A percentile compares a stretch with the other conserved stretches of the same genome.
Conservation (phyloP, 306 rosid species). For the Prunus mongolica region DNA sequence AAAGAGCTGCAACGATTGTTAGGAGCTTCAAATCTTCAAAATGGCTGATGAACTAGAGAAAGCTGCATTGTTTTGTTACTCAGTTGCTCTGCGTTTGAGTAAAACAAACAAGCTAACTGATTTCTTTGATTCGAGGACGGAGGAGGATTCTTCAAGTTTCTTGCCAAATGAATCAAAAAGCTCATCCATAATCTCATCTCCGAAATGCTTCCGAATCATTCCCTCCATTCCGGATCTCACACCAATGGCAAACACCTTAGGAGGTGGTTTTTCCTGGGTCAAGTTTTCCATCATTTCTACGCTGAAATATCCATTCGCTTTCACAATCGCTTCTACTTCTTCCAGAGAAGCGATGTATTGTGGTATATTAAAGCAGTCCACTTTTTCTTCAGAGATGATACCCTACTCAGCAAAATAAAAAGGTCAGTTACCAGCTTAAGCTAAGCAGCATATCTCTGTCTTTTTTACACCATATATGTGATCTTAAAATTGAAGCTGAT, state of each 20-base stretch:
- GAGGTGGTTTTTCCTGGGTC: not conserved
- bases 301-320: conserved; percentile 17
- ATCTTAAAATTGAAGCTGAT: not conserved
- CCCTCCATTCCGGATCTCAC: conserved; percentile 14
- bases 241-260: not conserved
- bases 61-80: not conserved
- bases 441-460: not conserved
- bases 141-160: conserved; percentile 14
- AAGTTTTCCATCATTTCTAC: conserved; percentile 14
- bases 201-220: conserved; percentile 19
- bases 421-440: not conserved
- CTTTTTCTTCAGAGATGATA: conserved; percentile 12
- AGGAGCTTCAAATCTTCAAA: not conserved
- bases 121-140: not conserved
- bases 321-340: conserved; percentile 21
- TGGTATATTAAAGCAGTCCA: conserved; percentile 24
- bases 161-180: conserved; percentile 10
- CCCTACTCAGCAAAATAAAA: not conserved
- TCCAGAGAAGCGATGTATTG: not conserved
- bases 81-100: conserved; percentile 16
- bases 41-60: not conserved
- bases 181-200: conserved; percentile 14
- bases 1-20: not conserved
- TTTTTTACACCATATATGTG: too few relatives aligned
- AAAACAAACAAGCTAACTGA: conserved; percentile 2